Evolutionary conservation across 2,329 filamentous ascomycete species (phyloP).

Genomic region (Periglandula ipomoeae): DNA sequence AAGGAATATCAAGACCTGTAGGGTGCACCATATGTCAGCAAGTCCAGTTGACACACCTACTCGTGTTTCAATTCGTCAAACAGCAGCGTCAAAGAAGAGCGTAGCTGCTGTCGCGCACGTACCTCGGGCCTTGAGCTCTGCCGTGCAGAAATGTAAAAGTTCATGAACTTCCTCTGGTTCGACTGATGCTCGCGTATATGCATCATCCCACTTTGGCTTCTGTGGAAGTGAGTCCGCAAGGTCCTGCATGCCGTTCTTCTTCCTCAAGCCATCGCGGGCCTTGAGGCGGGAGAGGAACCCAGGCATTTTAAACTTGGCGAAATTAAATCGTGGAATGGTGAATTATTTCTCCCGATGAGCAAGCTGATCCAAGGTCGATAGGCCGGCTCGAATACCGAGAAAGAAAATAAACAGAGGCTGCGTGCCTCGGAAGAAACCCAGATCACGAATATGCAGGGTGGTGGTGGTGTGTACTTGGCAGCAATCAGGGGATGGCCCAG

Average conservation of each 20-base stretch:
- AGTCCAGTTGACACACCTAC: background rate
- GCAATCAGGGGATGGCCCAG: background rate
- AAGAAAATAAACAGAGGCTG: background rate
- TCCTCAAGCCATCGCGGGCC: constrained; percentile 61
- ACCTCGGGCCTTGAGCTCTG: constrained; percentile 93
- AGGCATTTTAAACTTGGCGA: constrained; percentile 34
- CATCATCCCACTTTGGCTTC: constrained; percentile 79
- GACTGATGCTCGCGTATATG: constrained; percentile 73
- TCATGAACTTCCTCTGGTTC: constrained; percentile 88
- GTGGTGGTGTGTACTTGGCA: background rate
- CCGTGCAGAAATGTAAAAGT: constrained; percentile 72
- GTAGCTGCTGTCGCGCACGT: constrained; percentile 25
- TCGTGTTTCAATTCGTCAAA: background rate
- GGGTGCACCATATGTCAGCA: constrained; percentile 2
- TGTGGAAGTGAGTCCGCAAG: constrained; percentile 43
- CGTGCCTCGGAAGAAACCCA: background rate
- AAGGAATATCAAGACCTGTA: constrained; percentile 77
- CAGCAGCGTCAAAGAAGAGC: background rate
- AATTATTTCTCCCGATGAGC: background rate
- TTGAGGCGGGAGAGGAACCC: constrained; percentile 58
- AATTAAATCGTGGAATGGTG: background rate
- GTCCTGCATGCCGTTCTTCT: constrained; percentile 51
- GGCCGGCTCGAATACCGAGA: background rate
- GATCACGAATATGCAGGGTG: background rate
- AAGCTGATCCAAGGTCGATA: background rate